A percentile compares a stretch with the other conserved stretches of the same genome.
Evolutionary conservation across 2,329 filamentous ascomycete genomes (phyloP).

Genomic region (Cladophialophora exuberans): DNA sequence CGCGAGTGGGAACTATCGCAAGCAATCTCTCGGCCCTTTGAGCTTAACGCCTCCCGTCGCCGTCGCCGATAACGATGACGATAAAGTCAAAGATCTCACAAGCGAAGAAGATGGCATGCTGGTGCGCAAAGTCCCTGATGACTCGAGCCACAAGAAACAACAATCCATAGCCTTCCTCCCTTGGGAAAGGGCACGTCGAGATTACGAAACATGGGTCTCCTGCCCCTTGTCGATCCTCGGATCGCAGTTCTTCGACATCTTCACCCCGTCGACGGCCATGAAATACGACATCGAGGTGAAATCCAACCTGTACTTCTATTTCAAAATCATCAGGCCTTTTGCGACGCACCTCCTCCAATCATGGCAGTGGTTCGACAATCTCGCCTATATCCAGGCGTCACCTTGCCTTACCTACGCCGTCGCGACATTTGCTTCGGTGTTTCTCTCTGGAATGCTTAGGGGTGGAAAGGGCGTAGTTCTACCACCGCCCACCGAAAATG

Average conservation of each 20-base stretch:
- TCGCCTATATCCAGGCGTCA: slow-evolving; percentile 24
- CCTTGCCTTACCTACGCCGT: slow-evolving; percentile 24
- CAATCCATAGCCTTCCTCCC: not conserved
- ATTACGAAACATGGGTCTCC: slow-evolving; percentile 8
- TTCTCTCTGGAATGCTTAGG: slow-evolving; percentile 23
- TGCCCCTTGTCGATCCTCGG: slow-evolving; percentile 11
- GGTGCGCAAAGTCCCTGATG: not conserved
- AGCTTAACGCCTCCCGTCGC: not conserved
- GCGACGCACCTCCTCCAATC: slow-evolving; percentile 18
- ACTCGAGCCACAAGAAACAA: not conserved
- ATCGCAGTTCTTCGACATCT: slow-evolving; percentile 20
- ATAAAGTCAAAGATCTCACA: not conserved
- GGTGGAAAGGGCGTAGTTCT: slow-evolving; percentile 25
- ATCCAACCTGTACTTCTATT: slow-evolving; percentile 23
- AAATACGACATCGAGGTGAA: slow-evolving; percentile 18
- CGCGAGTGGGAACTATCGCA: not conserved
- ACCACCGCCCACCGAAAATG: slow-evolving; percentile 19
- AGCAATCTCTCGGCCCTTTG: not conserved
- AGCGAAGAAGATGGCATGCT: not conserved
- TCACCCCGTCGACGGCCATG: slow-evolving; percentile 3
- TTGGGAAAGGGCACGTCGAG: not conserved
- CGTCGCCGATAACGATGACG: not conserved
- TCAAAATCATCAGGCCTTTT: slow-evolving; percentile 24
- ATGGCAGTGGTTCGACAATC: slow-evolving; percentile 27
- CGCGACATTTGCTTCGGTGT: slow-evolving; percentile 23